These are phyloP conservation scores for Haplosporangium sp. DNA, from an alignment of 371 early-diverging fungal species.

Conservation along the genomic window DNA sequence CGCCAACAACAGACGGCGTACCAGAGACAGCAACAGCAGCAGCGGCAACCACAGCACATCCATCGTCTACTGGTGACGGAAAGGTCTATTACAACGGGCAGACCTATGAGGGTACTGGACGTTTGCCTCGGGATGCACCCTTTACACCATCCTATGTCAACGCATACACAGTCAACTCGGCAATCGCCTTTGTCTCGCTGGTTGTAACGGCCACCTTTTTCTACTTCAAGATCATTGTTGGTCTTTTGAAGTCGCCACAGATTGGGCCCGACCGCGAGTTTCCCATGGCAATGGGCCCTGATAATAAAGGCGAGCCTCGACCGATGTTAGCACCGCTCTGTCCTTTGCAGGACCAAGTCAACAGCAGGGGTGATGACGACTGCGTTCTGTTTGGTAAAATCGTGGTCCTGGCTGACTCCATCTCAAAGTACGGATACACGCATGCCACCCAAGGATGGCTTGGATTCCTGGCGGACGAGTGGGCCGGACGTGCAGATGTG, in stretches of 20 bases:
- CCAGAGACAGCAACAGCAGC: not conserved
- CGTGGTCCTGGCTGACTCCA: slow-evolving; percentile 49
- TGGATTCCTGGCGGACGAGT: slow-evolving; percentile 43
- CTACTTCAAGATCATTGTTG: slow-evolving; percentile 51
- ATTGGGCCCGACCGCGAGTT: slow-evolving; percentile 43
- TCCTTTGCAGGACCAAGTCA: slow-evolving; percentile 9
- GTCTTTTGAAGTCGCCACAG: slow-evolving; percentile 46
- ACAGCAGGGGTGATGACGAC: slow-evolving; percentile 9
- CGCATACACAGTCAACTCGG: slow-evolving; percentile 44
- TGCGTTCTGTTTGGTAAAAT: slow-evolving; percentile 47
- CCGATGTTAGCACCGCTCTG: slow-evolving; percentile 28
- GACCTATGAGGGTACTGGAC: slow-evolving; percentile 38
- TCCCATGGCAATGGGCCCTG: slow-evolving; percentile 21
- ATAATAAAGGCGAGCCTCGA: slow-evolving; percentile 32
- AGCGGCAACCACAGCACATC: not conserved
- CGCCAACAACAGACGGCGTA: too few relatives aligned
- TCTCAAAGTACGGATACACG: slow-evolving; percentile 43
- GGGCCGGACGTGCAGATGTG: slow-evolving; percentile 49
- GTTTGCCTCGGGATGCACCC: slow-evolving; percentile 50
- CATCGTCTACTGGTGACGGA: slow-evolving; percentile 1
- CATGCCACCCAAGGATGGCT: slow-evolving; percentile 53
- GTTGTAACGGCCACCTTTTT: slow-evolving; percentile 45
- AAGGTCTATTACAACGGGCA: slow-evolving; percentile 40
- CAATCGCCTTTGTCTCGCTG: slow-evolving; percentile 45
- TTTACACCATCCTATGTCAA: slow-evolving; percentile 53